phyloP scores from a whole-genome alignment of 257 asterid genomes.

The Fraxinus pennsylvanica region DNA sequence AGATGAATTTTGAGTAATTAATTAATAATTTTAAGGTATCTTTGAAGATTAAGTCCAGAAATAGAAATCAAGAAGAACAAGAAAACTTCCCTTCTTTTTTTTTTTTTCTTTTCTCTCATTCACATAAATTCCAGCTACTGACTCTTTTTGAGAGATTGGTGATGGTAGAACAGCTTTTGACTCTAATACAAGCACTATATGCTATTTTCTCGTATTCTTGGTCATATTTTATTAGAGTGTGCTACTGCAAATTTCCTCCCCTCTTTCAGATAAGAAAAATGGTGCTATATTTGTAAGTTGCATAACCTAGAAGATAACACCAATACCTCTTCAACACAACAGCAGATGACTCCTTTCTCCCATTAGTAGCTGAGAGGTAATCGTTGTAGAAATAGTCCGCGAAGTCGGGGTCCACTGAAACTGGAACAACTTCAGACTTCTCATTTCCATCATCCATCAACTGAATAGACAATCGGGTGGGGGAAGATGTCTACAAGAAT shows the following conservation, averaged over 20 bases:
- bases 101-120: neutral
- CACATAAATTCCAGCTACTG: neutral
- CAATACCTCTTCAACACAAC: conserved; percentile 72
- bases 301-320: conserved; percentile 9
- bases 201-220: conserved; percentile 22
- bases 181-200: neutral
- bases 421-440: conserved; percentile 87
- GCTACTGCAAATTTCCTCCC: neutral
- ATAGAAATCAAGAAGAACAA: neutral
- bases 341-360: conserved; percentile 69
- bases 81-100: neutral
- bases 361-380: conserved; percentile 65
- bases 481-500: conserved; percentile 63
- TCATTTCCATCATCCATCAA: conserved; percentile 87
- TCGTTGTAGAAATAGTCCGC: conserved; percentile 74
- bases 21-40: neutral
- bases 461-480: conserved; percentile 74
- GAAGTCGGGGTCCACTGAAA: conserved; percentile 85
- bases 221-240: conserved; percentile 23
- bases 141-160: conserved; percentile 19
- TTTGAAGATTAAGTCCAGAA: conserved; percentile 4
- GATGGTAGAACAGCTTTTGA: neutral
- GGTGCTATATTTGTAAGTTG: conserved; percentile 9
- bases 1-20: neutral
- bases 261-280: conserved; percentile 11